Conservation (phyloP, 441 rosid species). For the Adansonia madagascariensis region DNA sequence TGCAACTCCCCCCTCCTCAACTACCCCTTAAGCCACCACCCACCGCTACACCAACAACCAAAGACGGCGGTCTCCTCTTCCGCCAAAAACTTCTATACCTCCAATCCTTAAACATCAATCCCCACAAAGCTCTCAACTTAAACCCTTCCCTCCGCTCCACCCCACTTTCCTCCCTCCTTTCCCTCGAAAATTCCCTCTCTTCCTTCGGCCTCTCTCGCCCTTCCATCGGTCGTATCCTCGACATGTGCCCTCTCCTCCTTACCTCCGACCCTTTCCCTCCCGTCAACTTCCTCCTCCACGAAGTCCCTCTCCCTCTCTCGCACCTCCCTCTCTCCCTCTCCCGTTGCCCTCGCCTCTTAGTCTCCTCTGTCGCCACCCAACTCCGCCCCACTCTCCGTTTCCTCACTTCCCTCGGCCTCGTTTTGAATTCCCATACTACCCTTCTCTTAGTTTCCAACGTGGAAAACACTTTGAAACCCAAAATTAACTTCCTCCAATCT, state of each 20-base stretch:
- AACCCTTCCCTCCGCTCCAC: constrained; percentile 70
- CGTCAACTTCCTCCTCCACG: constrained; percentile 64
- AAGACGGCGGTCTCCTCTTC: constrained; percentile 66
- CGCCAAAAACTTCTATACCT: constrained; percentile 71
- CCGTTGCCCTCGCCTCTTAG: constrained; percentile 76
- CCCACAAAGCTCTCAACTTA: constrained; percentile 61
- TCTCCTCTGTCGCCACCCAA: constrained; percentile 47
- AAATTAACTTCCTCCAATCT: constrained; percentile 56
- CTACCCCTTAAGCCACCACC: constrained; percentile 20
- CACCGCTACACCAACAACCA: constrained; percentile 21
- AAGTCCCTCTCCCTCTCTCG: constrained; percentile 48
- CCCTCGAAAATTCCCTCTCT: constrained; percentile 60
- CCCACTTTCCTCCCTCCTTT: constrained; percentile 62
- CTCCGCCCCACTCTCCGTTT: constrained; percentile 59
- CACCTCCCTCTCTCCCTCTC: constrained; percentile 55
- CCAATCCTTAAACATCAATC: constrained; percentile 58
- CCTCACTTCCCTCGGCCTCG: constrained; percentile 63
- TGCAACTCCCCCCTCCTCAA: constrained; percentile 18
- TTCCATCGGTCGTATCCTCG: constrained; percentile 70
- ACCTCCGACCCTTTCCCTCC: constrained; percentile 59
- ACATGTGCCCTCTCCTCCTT: constrained; percentile 64
- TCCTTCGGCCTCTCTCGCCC: constrained; percentile 64
- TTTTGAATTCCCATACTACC: constrained; percentile 52
- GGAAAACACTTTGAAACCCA: constrained; percentile 57
- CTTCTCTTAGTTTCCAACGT: constrained; percentile 68